A percentile compares a stretch with the other conserved stretches of the same genome.
Evolutionary conservation across 1,284 basidiomycete species (phyloP).

Genomic region (Fomes fomentarius): DNA sequence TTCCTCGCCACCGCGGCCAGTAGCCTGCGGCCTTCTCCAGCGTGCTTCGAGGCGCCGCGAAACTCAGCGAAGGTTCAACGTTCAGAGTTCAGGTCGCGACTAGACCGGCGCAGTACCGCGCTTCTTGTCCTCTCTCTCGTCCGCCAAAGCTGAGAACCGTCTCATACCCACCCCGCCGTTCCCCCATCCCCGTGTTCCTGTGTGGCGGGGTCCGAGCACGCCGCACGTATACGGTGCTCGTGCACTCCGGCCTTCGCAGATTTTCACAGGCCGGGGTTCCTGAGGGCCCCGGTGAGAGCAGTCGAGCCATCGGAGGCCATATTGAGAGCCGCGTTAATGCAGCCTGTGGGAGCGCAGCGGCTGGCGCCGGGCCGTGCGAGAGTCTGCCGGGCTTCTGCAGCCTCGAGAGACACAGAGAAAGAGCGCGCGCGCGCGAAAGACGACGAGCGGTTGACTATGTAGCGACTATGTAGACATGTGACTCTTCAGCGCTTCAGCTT

Average conservation of each 20-base stretch:
- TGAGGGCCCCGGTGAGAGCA: background rate
- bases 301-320: background rate
- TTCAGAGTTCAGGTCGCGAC: constrained; percentile 9
- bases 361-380: background rate
- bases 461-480: no score
- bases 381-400: background rate
- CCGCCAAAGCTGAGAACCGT: no score
- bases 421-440: no score
- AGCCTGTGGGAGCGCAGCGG: background rate
- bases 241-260: no score
- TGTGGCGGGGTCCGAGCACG: constrained; percentile 1
- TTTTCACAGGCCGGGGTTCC: background rate
- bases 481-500: no score
- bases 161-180: background rate
- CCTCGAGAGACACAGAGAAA: no score
- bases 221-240: background rate
- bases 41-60: background rate
- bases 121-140: background rate
- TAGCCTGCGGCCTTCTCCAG: background rate
- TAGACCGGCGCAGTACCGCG: constrained; percentile 9
- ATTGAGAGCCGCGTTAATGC: background rate
- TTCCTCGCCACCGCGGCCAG: background rate
- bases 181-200: background rate
- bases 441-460: no score
- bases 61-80: constrained; percentile 21